Base-by-base conservation (phyloP, 441 rosid species). In the Euphorbia celastroides region DNA sequence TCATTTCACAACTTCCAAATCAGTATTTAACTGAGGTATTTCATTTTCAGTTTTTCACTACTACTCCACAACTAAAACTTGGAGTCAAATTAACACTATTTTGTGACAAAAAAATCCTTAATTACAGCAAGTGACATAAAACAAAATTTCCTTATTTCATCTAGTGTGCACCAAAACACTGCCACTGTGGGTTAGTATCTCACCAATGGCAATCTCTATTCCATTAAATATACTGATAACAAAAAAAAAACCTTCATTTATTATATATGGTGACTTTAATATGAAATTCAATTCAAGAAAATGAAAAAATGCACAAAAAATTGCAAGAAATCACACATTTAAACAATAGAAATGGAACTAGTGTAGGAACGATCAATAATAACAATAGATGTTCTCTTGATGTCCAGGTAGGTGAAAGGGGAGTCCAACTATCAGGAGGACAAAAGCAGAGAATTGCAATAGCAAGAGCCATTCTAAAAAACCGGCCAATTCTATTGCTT, bases 371-470 rank as follows among this genome's bases (percentile, higher is more conserved):
- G 14, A 58, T 67, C 64, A 46, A 56, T 38, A 3, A 54, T 62
- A 25, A 20, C 13, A 3, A 34, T 34, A 25, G 7, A 17, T 23
- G 7, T 6, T 30, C 0, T 44, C 20, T 22, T 30, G 38, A 42
- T 23, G 42, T 42, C 51, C 81, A 87, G 93, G 87, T 79, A 50
- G 94, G 94, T 16, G 81, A 88, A 64, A 82, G 88, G 70, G 89
- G 89, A 61, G 75, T 86, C 66, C 91, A 86, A 75, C 66, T 88
- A 72, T 88, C 90, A 14, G 86, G 90, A 64, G 93, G 88, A 54
- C 93, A 85, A 61, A 87, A 84, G 66, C 87, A 87, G 75, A 81
- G 90, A 70, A 81, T 87, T 67, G 87, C 93, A 4, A 82, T 84
- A 67, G 88, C 86, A 66, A 76, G 89, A 77, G 88, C 89, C 16